phyloP scores from a whole-genome alignment of 768 basidiomycete species.

The Rhizopogon rudus region DNA sequence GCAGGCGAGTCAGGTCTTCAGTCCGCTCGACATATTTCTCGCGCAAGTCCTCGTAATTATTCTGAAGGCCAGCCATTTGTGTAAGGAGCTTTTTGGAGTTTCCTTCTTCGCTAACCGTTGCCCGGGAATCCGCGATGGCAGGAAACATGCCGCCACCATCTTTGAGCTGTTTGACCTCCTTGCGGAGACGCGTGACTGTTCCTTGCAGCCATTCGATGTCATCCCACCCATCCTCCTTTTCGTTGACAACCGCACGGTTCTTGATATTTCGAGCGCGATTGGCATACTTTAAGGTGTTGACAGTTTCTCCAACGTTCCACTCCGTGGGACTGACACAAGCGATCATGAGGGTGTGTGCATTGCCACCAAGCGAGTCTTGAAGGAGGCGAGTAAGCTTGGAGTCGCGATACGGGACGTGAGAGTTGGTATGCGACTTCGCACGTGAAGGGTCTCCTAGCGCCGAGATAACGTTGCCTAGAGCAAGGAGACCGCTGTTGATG shows the following conservation, averaged over 20 bases:
- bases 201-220: conserved; percentile 95
- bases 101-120: conserved; percentile 40
- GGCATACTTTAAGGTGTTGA: conserved; percentile 95
- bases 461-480: conserved; percentile 97
- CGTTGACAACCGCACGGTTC: conserved; percentile 87
- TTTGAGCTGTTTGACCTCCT: conserved; percentile 80
- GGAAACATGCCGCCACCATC: conserved; percentile 43
- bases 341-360: conserved; percentile 98
- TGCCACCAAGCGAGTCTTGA: conserved; percentile 91
- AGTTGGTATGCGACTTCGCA: conserved; percentile 75
- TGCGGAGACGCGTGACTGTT: conserved; percentile 78
- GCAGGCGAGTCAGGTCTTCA: conserved; percentile 77
- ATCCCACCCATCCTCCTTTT: conserved; percentile 98
- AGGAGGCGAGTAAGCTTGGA: conserved; percentile 86
- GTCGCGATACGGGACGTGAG: conserved; percentile 96
- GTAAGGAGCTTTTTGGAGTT: conserved; percentile 72
- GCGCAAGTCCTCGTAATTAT: conserved; percentile 79
- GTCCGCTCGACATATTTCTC: conserved; percentile 85
- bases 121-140: conserved; percentile 23
- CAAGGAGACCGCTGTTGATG: conserved; percentile 94
- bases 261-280: conserved; percentile 97
- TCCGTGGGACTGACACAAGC: conserved; percentile 97
- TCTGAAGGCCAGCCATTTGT: conserved; percentile 81
- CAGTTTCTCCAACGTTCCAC: conserved; percentile 90
- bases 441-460: conserved; percentile 92